Evolutionary conservation across 495 filamentous ascomycete genomes (phyloP).

Genomic region (Tuber microsphaerosporum): DNA sequence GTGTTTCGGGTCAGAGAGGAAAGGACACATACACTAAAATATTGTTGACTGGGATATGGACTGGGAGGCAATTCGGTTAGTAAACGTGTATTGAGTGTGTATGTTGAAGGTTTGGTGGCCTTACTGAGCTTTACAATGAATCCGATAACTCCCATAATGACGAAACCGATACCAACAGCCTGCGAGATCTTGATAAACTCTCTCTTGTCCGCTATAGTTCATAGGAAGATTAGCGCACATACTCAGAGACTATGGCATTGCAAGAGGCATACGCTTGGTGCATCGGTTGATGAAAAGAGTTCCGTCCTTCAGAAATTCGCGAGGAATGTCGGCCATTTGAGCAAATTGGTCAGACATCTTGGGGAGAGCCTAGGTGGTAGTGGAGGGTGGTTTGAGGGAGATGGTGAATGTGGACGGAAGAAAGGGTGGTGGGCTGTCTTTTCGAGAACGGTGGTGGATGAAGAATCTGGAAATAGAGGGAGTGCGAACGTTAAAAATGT

Average conservation of each 20-base stretch:
- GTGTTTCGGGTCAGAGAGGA: neutral
- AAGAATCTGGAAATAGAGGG: conserved; percentile 17
- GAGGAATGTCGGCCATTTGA: conserved; percentile 71
- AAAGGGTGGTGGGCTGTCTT: conserved; percentile 17
- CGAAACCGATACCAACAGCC: conserved; percentile 86
- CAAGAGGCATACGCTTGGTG: conserved; percentile 62
- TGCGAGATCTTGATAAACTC: conserved; percentile 95
- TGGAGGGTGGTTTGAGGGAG: conserved; percentile 16
- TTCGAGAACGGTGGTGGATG: conserved; percentile 15
- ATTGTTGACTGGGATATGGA: conserved; percentile 80
- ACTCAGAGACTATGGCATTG: neutral
- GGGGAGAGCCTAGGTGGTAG: conserved; percentile 6
- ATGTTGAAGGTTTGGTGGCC: conserved; percentile 38
- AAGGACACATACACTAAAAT: conserved; percentile 54
- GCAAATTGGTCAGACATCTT: conserved; percentile 69
- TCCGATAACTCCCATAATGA: conserved; percentile 80
- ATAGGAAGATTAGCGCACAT: conserved; percentile 20
- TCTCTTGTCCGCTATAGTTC: conserved; percentile 59
- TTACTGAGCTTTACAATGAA: conserved; percentile 90
- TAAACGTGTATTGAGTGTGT: conserved; percentile 15
- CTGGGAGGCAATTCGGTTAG: conserved; percentile 41
- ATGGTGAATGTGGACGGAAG: conserved; percentile 13
- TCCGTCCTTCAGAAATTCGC: conserved; percentile 75
- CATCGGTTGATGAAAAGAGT: conserved; percentile 75
- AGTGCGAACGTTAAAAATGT: conserved; percentile 28